Conservation (phyloP, 2,329 filamentous ascomycete genomes). For the Xylaria sp. region DNA sequence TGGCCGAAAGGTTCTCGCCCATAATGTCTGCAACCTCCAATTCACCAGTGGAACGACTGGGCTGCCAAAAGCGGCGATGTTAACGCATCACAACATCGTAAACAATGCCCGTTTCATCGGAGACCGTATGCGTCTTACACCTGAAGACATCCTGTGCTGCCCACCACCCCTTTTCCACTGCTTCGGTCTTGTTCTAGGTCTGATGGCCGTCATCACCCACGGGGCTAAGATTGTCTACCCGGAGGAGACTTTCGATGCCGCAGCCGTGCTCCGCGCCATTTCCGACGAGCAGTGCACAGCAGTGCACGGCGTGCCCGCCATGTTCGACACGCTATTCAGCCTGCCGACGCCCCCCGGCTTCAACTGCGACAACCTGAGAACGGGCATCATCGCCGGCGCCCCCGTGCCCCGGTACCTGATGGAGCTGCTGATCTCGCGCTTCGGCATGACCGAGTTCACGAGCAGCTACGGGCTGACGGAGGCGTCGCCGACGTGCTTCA, state of each 20-base stretch:
- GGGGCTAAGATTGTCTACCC: constrained; percentile 82
- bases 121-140: constrained; percentile 76
- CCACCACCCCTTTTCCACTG: constrained; percentile 88
- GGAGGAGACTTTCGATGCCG: constrained; percentile 76
- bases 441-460: constrained; percentile 80
- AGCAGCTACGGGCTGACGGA: constrained; percentile 80
- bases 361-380: constrained; percentile 67
- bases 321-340: constrained; percentile 75
- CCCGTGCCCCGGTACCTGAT: constrained; percentile 80
- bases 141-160: constrained; percentile 77
- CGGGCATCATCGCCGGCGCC: constrained; percentile 82
- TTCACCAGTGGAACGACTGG: constrained; percentile 82
- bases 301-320: constrained; percentile 83
- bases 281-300: constrained; percentile 76
- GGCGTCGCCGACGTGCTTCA: constrained; percentile 83
- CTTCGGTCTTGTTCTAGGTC: constrained; percentile 81
- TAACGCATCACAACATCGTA: constrained; percentile 73
- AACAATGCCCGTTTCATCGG: constrained; percentile 78
- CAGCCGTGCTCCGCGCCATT: constrained; percentile 73
- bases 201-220: constrained; percentile 77
- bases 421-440: constrained; percentile 73
- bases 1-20: constrained; percentile 66
- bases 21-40: constrained; percentile 78
- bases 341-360: constrained; percentile 57
- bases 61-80: constrained; percentile 77